Evolutionary conservation across 2,329 filamentous ascomycete species (phyloP).

Genomic region (Xylariaceae sp.): DNA sequence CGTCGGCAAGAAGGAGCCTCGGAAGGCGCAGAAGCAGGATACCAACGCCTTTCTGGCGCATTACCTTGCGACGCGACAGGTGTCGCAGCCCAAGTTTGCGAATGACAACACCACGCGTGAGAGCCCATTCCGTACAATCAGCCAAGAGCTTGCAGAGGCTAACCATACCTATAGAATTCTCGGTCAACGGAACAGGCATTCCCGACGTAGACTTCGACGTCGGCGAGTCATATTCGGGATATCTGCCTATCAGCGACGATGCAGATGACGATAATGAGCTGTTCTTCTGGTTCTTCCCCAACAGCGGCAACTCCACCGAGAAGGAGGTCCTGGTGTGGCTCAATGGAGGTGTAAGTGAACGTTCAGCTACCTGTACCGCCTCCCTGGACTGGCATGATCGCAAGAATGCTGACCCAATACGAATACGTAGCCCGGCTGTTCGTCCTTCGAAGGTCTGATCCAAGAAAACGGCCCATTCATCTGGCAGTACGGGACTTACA

Average conservation of each 20-base stretch:
- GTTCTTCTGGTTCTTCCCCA: slow-evolving; percentile 57
- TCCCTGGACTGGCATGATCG: too few relatives aligned
- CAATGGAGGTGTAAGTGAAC: slow-evolving; percentile 41
- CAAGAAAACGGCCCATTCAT: slow-evolving; percentile 74
- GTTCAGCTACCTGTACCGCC: too few relatives aligned
- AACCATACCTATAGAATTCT: slow-evolving; percentile 41
- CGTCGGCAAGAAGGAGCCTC: slow-evolving; percentile 24
- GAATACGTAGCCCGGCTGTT: slow-evolving; percentile 46
- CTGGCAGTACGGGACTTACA: slow-evolving; percentile 66
- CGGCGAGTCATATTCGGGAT: slow-evolving; percentile 55
- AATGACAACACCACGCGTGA: slow-evolving; percentile 27
- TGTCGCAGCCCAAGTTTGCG: slow-evolving; percentile 20
- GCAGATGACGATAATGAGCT: slow-evolving; percentile 37
- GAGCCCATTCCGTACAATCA: slow-evolving; percentile 1
- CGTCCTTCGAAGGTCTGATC: slow-evolving; percentile 63
- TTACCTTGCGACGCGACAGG: slow-evolving; percentile 21
- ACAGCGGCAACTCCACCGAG: slow-evolving; percentile 35
- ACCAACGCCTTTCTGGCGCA: slow-evolving; percentile 12
- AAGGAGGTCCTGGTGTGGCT: slow-evolving; percentile 52
- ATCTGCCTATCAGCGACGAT: slow-evolving; percentile 47
- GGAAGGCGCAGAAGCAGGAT: slow-evolving; percentile 1
- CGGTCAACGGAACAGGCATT: slow-evolving; percentile 55
- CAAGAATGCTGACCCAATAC: too few relatives aligned
- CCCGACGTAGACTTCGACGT: slow-evolving; percentile 64
- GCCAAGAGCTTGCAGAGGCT: background rate